Percentiles rank a stretch among this genome's conserved stretches.
Evolutionary conservation across 495 filamentous ascomycete species (phyloP).

Genomic region (Penicillium daleae): DNA sequence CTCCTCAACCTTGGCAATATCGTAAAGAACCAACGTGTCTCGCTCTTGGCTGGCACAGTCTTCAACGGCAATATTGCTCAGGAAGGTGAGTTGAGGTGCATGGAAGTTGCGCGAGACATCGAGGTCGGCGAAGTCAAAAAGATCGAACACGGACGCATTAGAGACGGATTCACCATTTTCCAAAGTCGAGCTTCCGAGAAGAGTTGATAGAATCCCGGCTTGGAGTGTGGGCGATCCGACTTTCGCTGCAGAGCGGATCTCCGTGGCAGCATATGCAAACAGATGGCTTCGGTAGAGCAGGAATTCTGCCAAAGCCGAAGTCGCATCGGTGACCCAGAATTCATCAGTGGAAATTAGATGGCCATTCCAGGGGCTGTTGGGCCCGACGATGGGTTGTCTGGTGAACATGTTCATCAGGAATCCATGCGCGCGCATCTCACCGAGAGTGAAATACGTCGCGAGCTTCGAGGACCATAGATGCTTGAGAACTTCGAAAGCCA

Average conservation of each 20-base stretch:
- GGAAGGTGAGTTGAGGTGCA: slow-evolving; percentile 55
- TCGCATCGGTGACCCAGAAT: slow-evolving; percentile 66
- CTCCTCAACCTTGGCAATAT: slow-evolving; percentile 64
- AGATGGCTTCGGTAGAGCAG: slow-evolving; percentile 71
- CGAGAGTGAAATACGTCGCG: slow-evolving; percentile 71
- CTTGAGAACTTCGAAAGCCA: slow-evolving; percentile 75
- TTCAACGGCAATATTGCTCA: slow-evolving; percentile 64
- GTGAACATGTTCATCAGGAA: slow-evolving; percentile 73
- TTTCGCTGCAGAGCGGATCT: slow-evolving; percentile 76
- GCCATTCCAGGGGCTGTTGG: slow-evolving; percentile 71
- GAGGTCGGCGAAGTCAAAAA: slow-evolving; percentile 87
- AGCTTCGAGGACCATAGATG: slow-evolving; percentile 83
- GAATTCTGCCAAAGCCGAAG: slow-evolving; percentile 70
- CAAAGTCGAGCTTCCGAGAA: slow-evolving; percentile 72
- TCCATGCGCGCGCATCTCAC: slow-evolving; percentile 74
- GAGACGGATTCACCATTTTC: slow-evolving; percentile 62
- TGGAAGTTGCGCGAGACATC: slow-evolving; percentile 56
- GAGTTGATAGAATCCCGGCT: slow-evolving; percentile 73
- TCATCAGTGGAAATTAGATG: slow-evolving; percentile 54
- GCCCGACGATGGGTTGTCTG: slow-evolving; percentile 64
- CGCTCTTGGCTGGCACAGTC: slow-evolving; percentile 60
- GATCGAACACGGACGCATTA: slow-evolving; percentile 81
- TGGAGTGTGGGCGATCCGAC: slow-evolving; percentile 74
- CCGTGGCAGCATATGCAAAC: slow-evolving; percentile 80
- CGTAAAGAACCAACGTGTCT: slow-evolving; percentile 51